These are phyloP conservation scores for Apiospora marii DNA, from an alignment of 2,329 filamentous ascomycete species.

Conservation along the genomic window DNA sequence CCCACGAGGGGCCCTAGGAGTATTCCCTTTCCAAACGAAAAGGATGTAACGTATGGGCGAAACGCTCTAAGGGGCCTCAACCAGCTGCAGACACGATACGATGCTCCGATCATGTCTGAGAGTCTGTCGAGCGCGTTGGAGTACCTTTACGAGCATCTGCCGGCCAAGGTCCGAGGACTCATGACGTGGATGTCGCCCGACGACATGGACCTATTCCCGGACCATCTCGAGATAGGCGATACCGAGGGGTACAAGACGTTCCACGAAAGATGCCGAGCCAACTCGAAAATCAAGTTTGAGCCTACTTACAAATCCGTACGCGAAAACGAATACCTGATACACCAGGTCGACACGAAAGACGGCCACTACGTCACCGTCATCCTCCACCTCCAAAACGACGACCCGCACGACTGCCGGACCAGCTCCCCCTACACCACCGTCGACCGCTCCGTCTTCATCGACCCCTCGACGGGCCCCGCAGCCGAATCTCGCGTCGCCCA, in stretches of 20 bases:
- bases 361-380: constrained; percentile 18
- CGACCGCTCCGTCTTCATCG: constrained; percentile 4
- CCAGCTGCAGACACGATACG: not conserved
- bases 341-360: constrained; percentile 18
- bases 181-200: not conserved
- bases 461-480: not conserved
- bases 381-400: not conserved
- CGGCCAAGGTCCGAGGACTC: not conserved
- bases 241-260: not conserved
- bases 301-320: not conserved
- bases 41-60: not conserved
- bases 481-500: not conserved
- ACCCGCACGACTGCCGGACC: not conserved
- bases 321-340: not conserved
- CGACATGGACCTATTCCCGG: not conserved
- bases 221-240: no score
- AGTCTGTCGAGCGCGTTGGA: not conserved
- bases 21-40: not conserved
- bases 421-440: not conserved
- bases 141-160: constrained; percentile 12
- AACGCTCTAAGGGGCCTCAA: constrained; percentile 3
- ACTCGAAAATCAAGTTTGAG: not conserved
- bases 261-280: not conserved
- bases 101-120: not conserved
- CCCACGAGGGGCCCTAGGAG: not conserved